phyloP scores from a whole-genome alignment of 768 basidiomycete species.

The Leccinellum albellum region DNA sequence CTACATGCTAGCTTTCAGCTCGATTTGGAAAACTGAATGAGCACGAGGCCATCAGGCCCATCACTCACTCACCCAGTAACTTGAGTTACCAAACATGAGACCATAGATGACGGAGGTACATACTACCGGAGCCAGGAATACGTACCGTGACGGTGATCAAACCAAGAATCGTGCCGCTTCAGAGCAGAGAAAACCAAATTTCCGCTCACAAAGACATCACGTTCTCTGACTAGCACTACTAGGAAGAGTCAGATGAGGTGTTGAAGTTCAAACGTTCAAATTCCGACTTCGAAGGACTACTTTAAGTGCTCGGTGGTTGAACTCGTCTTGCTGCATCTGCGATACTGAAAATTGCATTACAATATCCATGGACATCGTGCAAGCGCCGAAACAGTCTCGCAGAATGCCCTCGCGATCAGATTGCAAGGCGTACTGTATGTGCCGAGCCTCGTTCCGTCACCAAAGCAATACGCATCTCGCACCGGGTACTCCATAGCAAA shows the following conservation, averaged over 20 bases:
- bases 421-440: neutral
- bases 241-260: too few species aligned
- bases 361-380: neutral
- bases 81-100: neutral
- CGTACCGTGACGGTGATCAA: neutral
- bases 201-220: neutral
- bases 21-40: too few species aligned
- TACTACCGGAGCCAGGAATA: too few species aligned
- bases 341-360: too few species aligned
- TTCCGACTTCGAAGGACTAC: too few species aligned
- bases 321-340: too few species aligned
- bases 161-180: neutral
- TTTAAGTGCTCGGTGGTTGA: too few species aligned
- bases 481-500: neutral
- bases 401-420: neutral
- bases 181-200: neutral
- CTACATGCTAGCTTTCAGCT: too few species aligned
- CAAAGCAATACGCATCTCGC: too few species aligned
- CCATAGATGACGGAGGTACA: too few species aligned
- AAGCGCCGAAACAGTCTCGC: neutral
- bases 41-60: too few species aligned
- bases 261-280: neutral
- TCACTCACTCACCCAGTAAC: neutral
- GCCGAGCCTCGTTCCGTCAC: too few species aligned
- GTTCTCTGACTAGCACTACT: neutral